Conservation (phyloP, 1,139 yeast species). For the Dujonia santamariae region DNA sequence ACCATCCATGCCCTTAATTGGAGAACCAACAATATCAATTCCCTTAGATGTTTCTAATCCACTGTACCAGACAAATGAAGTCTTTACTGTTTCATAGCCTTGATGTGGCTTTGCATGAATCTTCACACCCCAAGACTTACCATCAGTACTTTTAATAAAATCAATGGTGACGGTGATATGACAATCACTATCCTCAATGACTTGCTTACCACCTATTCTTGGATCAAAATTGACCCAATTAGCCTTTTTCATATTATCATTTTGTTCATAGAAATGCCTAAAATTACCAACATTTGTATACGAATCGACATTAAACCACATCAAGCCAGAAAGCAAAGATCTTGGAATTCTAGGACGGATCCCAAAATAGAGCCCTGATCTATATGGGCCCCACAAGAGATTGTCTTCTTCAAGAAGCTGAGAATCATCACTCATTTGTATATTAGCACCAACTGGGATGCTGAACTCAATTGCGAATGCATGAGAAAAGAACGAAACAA, state of each 20-base stretch:
- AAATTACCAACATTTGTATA: constrained; percentile 54
- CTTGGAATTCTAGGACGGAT: constrained; percentile 77
- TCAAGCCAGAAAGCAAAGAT: constrained; percentile 74
- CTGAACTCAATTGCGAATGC: too few species aligned
- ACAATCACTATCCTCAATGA: constrained; percentile 64
- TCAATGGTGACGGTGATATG: constrained; percentile 65
- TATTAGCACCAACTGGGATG: constrained; percentile 1
- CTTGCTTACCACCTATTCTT: constrained; percentile 79
- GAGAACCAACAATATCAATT: constrained; percentile 1
- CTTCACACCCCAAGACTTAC: constrained; percentile 74
- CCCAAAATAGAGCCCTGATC: constrained; percentile 86
- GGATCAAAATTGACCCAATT: constrained; percentile 91
- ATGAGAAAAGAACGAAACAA: neutral
- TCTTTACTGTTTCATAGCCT: constrained; percentile 46
- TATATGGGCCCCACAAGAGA: constrained; percentile 84
- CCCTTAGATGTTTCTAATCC: constrained; percentile 61
- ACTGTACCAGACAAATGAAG: constrained; percentile 74
- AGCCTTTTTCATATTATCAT: constrained; percentile 68
- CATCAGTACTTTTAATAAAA: constrained; percentile 72
- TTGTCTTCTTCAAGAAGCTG: constrained; percentile 29
- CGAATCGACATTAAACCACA: constrained; percentile 81
- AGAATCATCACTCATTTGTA: constrained; percentile 10
- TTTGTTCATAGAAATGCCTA: constrained; percentile 81
- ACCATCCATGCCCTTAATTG: constrained; percentile 7
- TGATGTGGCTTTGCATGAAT: constrained; percentile 60